Evolutionary conservation across 2,329 filamentous ascomycete genomes (phyloP), one percentile per base, ranked within the genome.

Genomic region (Sporothrix inflata): DNA sequence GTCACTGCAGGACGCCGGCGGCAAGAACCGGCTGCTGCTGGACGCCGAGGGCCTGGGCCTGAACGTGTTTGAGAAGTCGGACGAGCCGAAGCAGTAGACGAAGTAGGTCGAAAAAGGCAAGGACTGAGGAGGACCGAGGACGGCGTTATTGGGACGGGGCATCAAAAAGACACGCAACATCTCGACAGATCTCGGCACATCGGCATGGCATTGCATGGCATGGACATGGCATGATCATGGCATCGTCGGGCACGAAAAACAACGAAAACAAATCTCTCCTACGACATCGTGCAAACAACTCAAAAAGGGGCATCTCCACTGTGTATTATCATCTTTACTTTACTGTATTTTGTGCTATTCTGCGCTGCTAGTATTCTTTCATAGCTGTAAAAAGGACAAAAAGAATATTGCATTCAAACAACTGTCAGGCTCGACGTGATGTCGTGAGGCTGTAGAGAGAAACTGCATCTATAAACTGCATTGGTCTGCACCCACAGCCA

Each of bases 1-100:
- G 77, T 91, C 97, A 77, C 82, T 99, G 78, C 93, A 98, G 83
- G 94, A 97, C 82, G 88, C 87, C 72, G 92, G 93, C 73, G 91
- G 93, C 81, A 91, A 90, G 85, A 99, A 99, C 86, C 96, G 96
- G 84, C 86, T 99, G 77, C 94, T 98, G 83, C 87, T 99, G 75
- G 96, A 99, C 79, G 89, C 93, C 7, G 91, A 96, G 81, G 96
- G 94, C 60, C 84, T 99, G 78, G 96, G 96, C 67, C 84, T 99
- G 79, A 98, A 99, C 79, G 93, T 99, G 42, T 89, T 90, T 79
- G 87, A 88, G 72, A 79, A 81, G 16, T 77, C 76, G 55, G 80
- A 82, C 71, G 79, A 81, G 21, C 82, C 85, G 70, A 83, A 80
- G 67, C 84, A 87, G 79, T 84, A 85, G 45, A 47, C 16, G 12